Percentiles rank a stretch among this genome's conserved stretches.
These are phyloP conservation scores for Aspergillus versicolor DNA, from an alignment of 2,329 filamentous ascomycete genomes.

Conservation along the genomic window DNA sequence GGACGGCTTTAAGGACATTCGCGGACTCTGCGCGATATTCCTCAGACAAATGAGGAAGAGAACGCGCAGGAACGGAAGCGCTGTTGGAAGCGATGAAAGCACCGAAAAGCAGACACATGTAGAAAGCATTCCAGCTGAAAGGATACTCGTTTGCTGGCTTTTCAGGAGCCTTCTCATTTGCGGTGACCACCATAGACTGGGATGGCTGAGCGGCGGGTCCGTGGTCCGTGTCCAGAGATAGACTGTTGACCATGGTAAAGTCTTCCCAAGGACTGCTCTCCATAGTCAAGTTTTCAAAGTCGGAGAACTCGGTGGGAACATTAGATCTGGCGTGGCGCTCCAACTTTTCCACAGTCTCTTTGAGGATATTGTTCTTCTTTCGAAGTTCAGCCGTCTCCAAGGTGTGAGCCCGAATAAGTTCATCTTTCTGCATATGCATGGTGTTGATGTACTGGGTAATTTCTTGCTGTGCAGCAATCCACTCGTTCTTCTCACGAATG, in stretches of 20 bases:
- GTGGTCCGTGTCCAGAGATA: slow-evolving; percentile 41
- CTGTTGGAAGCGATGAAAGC: slow-evolving; percentile 92
- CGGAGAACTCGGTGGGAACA: slow-evolving; percentile 70
- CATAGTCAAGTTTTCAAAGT: slow-evolving; percentile 83
- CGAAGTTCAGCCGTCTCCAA: slow-evolving; percentile 87
- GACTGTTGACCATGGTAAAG: slow-evolving; percentile 72
- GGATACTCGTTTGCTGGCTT: slow-evolving; percentile 65
- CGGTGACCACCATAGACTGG: slow-evolving; percentile 37
- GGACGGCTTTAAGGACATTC: slow-evolving; percentile 48
- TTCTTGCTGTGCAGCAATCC: slow-evolving; percentile 71
- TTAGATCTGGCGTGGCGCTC: slow-evolving; percentile 38
- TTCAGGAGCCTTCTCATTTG: slow-evolving; percentile 40
- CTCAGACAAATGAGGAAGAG: slow-evolving; percentile 51
- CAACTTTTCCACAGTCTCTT: slow-evolving; percentile 60
- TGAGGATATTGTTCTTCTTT: slow-evolving; percentile 83
- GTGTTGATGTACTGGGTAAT: slow-evolving; percentile 72
- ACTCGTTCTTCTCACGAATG: slow-evolving; percentile 59
- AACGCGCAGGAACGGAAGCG: slow-evolving; percentile 58
- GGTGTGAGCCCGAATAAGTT: slow-evolving; percentile 83
- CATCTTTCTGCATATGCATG: slow-evolving; percentile 83
- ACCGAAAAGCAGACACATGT: slow-evolving; percentile 94
- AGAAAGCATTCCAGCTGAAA: slow-evolving; percentile 66
- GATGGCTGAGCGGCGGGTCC: slow-evolving; percentile 22
- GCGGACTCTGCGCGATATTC: slow-evolving; percentile 49
- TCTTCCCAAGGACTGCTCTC: slow-evolving; percentile 75